A percentile compares a stretch with the other conserved stretches of the same genome.
Evolutionary conservation across 257 asterid species (phyloP).

Genomic region (Cordia subcordata): DNA sequence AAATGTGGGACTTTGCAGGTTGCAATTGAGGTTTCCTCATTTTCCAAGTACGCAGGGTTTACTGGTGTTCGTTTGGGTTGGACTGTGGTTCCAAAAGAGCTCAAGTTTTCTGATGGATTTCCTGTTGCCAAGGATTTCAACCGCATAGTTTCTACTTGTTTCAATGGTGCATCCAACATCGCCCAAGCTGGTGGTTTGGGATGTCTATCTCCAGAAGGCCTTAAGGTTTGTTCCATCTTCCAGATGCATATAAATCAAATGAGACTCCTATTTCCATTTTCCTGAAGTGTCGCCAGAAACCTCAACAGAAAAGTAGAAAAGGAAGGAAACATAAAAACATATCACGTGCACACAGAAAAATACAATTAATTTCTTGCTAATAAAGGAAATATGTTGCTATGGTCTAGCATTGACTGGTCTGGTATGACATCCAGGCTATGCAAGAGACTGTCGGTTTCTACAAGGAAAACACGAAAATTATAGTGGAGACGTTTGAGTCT

Average conservation of each 20-base stretch:
- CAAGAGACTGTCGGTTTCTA: conserved; percentile 81
- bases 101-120: conserved; percentile 81
- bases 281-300: no score
- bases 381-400: not conserved
- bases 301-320: not conserved
- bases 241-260: no score
- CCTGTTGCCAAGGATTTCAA: conserved; percentile 93
- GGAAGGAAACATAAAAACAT: not conserved
- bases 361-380: not conserved
- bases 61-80: conserved; percentile 99
- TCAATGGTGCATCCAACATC: conserved; percentile 94
- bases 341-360: no score
- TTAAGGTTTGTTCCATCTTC: conserved; percentile 49
- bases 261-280: no score
- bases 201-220: conserved; percentile 82
- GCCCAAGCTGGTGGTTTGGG: conserved; percentile 97
- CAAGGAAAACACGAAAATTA: conserved; percentile 81
- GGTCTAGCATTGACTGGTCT: not conserved
- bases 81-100: conserved; percentile 90
- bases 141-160: conserved; percentile 87
- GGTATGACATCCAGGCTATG: conserved; percentile 69
- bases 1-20: conserved; percentile 47
- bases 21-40: conserved; percentile 94
- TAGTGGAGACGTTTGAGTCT: conserved; percentile 76
- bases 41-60: conserved; percentile 94